Evolutionary conservation across 768 basidiomycete genomes (phyloP).

Genomic region (Phaeolepiota aurea): DNA sequence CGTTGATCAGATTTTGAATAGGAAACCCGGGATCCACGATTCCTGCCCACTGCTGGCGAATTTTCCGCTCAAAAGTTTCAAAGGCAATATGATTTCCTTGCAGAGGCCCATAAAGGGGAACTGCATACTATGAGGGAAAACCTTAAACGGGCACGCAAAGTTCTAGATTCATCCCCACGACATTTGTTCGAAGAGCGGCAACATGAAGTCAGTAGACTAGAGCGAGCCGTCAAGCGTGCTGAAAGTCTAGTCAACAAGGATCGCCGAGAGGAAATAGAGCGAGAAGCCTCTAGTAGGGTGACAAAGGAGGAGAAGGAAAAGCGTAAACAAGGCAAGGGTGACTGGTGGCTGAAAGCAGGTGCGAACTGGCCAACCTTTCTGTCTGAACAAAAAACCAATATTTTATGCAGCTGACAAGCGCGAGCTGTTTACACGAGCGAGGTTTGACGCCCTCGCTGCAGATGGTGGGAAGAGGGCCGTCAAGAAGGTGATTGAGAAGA

Average conservation of each 20-base stretch:
- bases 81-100: constrained; percentile 68
- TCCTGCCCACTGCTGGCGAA: constrained; percentile 64
- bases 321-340: constrained; percentile 66
- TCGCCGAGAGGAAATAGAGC: constrained; percentile 60
- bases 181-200: constrained; percentile 53
- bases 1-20: too few relatives aligned
- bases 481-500: constrained; percentile 84
- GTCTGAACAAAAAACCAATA: constrained; percentile 5
- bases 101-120: constrained; percentile 56
- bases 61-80: constrained; percentile 60
- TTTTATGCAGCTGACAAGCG: constrained; percentile 63
- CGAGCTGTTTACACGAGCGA: constrained; percentile 60
- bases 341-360: constrained; percentile 85
- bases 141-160: constrained; percentile 60
- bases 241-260: constrained; percentile 75
- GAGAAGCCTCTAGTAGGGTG: constrained; percentile 48
- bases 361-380: constrained; percentile 18
- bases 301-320: constrained; percentile 59
- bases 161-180: constrained; percentile 50
- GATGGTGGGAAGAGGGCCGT: constrained; percentile 76
- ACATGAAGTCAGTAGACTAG: constrained; percentile 61
- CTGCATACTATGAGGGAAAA: constrained; percentile 56
- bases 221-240: constrained; percentile 63
- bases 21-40: constrained; percentile 84
- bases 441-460: constrained; percentile 70